A percentile compares a stretch with the other conserved stretches of the same genome.
Evolutionary conservation across 768 basidiomycete species (phyloP).

Genomic region (Suillus paluster): DNA sequence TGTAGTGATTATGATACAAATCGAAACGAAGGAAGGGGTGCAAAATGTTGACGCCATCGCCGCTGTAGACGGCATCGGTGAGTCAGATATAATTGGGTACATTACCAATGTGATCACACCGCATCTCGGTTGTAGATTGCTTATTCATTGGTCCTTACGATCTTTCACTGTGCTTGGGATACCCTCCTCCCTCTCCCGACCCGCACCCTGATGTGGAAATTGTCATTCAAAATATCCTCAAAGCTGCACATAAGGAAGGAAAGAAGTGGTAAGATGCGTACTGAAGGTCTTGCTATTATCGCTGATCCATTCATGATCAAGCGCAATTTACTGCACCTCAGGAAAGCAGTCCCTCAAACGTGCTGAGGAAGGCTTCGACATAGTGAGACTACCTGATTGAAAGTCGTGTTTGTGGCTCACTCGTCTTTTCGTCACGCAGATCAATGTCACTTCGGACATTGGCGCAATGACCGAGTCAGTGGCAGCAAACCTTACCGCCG

Average conservation of each 20-base stretch:
- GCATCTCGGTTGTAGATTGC: slow-evolving; percentile 38
- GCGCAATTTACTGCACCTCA: slow-evolving; percentile 53
- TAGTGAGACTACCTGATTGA: slow-evolving; percentile 38
- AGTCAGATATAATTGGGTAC: slow-evolving; percentile 17
- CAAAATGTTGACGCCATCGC: slow-evolving; percentile 64
- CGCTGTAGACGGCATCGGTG: slow-evolving; percentile 64
- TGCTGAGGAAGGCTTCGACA: slow-evolving; percentile 56
- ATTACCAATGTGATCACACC: neutral
- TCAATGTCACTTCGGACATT: slow-evolving; percentile 51
- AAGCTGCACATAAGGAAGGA: slow-evolving; percentile 51
- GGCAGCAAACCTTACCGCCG: slow-evolving; percentile 24
- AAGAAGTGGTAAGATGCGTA: slow-evolving; percentile 64
- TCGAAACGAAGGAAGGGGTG: slow-evolving; percentile 65
- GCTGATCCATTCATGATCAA: slow-evolving; percentile 19
- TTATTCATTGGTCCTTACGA: slow-evolving; percentile 73
- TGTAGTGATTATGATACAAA: slow-evolving; percentile 65
- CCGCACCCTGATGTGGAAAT: slow-evolving; percentile 67
- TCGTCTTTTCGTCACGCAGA: slow-evolving; percentile 35
- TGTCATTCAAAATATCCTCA: slow-evolving; percentile 57
- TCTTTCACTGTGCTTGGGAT: slow-evolving; percentile 65
- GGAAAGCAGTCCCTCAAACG: slow-evolving; percentile 49
- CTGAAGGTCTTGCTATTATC: neutral
- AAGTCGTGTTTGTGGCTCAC: slow-evolving; percentile 13
- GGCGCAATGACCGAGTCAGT: slow-evolving; percentile 48
- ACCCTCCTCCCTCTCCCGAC: slow-evolving; percentile 63